Conservation (phyloP, 495 filamentous ascomycete genomes). For the Aspergillus affinis region DNA sequence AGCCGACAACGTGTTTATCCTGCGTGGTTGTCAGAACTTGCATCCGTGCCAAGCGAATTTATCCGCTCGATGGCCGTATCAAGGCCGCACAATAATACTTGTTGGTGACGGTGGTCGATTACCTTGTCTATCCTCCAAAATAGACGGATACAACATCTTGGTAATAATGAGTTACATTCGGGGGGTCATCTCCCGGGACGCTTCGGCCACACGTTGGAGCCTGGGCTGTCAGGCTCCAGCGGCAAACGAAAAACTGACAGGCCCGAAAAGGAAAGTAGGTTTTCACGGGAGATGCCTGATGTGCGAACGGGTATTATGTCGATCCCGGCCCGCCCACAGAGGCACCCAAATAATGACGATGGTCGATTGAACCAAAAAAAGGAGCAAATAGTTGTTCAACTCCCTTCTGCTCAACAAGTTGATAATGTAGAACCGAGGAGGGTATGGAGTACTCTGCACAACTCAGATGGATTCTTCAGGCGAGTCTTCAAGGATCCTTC, state of each 20-base stretch:
- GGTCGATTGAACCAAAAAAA: neutral
- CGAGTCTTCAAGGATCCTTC: too few relatives aligned
- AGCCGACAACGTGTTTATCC: neutral
- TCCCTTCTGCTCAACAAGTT: too few relatives aligned
- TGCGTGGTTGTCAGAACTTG: neutral
- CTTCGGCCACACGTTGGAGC: neutral
- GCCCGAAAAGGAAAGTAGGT: neutral
- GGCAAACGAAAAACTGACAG: neutral
- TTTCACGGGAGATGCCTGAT: neutral
- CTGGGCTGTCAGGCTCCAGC: neutral
- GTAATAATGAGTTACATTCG: neutral
- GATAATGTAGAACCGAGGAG: too few relatives aligned
- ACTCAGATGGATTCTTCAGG: too few relatives aligned
- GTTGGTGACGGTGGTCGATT: neutral
- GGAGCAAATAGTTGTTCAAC: too few relatives aligned
- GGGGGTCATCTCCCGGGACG: neutral
- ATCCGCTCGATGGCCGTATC: neutral
- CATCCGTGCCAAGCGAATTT: neutral
- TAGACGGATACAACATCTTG: neutral
- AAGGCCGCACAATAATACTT: neutral
- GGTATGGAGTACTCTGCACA: too few relatives aligned
- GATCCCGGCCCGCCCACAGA: neutral
- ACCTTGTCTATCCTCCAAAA: neutral
- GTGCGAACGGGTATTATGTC: neutral
- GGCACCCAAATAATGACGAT: neutral